Conservation (phyloP, 805 yeast genomes). For the Candida peoriensis region DNA sequence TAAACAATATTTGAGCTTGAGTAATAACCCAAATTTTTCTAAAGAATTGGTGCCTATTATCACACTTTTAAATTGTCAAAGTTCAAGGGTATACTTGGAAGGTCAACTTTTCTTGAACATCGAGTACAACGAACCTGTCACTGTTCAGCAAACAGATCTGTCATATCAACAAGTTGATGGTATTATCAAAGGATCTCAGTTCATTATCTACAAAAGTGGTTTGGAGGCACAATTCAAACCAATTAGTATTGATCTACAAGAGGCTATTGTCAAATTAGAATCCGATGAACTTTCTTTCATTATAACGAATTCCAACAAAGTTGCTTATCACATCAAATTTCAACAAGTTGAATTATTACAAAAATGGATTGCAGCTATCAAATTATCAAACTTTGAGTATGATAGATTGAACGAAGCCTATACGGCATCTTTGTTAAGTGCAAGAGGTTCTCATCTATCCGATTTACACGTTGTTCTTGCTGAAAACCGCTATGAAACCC, state of each 20-base stretch:
- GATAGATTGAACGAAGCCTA: constrained; percentile 54
- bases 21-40: constrained; percentile 31
- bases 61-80: constrained; percentile 66
- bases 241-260: constrained; percentile 21
- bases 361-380: constrained; percentile 43
- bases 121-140: constrained; percentile 18
- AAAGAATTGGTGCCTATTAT: constrained; percentile 69
- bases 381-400: constrained; percentile 53
- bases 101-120: constrained; percentile 40
- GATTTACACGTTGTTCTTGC: constrained; percentile 57
- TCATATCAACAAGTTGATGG: constrained; percentile 11
- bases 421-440: constrained; percentile 58
- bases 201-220: constrained; percentile 39
- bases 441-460: constrained; percentile 49
- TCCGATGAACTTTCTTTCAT: constrained; percentile 1
- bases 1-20: constrained; percentile 9
- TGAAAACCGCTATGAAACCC: constrained; percentile 39
- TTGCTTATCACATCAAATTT: constrained; percentile 22
- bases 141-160: constrained; percentile 25
- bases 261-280: constrained; percentile 11
- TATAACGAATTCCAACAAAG: constrained; percentile 10
- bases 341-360: constrained; percentile 8
- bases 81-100: constrained; percentile 48
- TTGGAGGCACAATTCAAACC: constrained; percentile 40
- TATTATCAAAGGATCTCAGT: constrained; percentile 46